Evolutionary conservation across 257 asterid genomes (phyloP), one percentile per base, ranked within the genome.

Genomic region (Cruciata laevipes): DNA sequence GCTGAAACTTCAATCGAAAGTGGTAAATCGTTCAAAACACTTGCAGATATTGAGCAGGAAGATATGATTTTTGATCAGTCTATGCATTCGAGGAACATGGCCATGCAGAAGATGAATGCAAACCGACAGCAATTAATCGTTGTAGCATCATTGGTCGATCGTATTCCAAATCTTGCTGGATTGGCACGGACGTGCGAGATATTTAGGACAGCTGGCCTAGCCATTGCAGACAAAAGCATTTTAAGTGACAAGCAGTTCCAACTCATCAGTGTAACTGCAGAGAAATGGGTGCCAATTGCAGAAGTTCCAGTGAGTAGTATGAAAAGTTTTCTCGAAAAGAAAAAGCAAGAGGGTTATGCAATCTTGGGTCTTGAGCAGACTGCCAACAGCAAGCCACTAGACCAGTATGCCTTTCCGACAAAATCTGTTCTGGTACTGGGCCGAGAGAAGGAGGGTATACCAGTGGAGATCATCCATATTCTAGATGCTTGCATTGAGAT

Each of bases 111-210:
- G 83, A 82, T 79, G 63, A 87, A 78, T 69, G 77, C 80, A 74
- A 81, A 84, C 74, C 85, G 89, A 67, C 98, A 92, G 76, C 84
- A 86, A 66, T 74, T 92, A 70, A 73, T 92, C 74, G 77, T 92
- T 38, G 78, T 84, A 40, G 98, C 97, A 70, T 92, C 98, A 75
- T 83, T 92, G 40, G 76, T 92, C 80, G 98, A 92, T 73, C 87
- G 98, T 68, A 87, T 92, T 77, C 98, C 98, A 65, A 92, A 92
- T 85, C 97, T 92, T 73, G 98, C 98, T 78, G 98, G 98, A 63
- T 81, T 92, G 80, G 93, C 95, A 40, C 87, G 98, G 49, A 92
- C 95, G 42, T 92, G 97, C 83, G 98, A 92, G 91, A 97, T 91
- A 63, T 92, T 92, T 81, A 78, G 84, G 73, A 89, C 97, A 52